Evolutionary conservation across 306 rosid genomes (phyloP).

Genomic region (Ormosia emarginata): DNA sequence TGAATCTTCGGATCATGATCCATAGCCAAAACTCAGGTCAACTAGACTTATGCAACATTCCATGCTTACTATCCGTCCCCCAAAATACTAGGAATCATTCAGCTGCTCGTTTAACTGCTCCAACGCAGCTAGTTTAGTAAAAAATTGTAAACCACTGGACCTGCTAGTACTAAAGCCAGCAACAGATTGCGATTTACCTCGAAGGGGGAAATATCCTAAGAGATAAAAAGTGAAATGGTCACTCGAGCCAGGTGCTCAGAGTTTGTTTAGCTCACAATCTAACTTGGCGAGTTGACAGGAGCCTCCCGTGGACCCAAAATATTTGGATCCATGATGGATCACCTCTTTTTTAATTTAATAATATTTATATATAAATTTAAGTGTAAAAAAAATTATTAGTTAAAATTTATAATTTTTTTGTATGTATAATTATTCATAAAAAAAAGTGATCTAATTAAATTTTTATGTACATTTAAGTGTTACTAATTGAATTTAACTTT

Average conservation of each 20-base stretch:
- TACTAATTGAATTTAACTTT: no score
- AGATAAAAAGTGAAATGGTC: not conserved
- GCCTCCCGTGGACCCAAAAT: no score
- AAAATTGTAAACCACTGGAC: not conserved
- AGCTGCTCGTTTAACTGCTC: not conserved
- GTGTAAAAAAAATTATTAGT: no score
- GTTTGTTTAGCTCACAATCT: not conserved
- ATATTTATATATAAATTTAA: no score
- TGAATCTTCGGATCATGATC: not conserved
- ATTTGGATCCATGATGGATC: no score
- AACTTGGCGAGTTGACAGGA: not conserved
- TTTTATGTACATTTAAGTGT: no score
- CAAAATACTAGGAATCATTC: not conserved
- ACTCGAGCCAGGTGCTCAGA: not conserved
- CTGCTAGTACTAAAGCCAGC: not conserved
- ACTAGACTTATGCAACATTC: not conserved
- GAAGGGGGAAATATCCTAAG: not conserved
- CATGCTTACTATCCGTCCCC: not conserved
- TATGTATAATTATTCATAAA: no score
- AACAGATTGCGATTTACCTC: not conserved
- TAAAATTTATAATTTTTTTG: no score
- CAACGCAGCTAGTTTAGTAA: not conserved
- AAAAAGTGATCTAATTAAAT: no score
- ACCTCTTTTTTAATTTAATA: no score
- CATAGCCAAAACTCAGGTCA: not conserved